A percentile compares a stretch with the other conserved stretches of the same genome.
Evolutionary conservation across 2,329 filamentous ascomycete species (phyloP).

Genomic region (Xylariaceae sp.): DNA sequence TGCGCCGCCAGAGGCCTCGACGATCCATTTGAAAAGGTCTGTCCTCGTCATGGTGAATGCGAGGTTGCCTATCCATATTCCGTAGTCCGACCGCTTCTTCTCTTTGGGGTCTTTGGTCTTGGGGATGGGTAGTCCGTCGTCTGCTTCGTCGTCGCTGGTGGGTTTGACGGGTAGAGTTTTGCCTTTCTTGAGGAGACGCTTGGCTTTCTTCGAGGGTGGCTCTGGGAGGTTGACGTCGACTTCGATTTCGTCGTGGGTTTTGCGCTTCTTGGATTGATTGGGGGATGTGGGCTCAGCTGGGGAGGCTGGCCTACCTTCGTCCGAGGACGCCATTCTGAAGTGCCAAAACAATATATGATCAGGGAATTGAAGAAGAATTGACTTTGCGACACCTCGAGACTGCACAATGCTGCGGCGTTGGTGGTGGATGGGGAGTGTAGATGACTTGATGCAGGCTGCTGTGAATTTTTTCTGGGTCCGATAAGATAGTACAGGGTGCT

Average conservation of each 20-base stretch:
- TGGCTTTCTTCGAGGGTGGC: constrained; percentile 89
- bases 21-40: constrained; percentile 76
- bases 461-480: constrained; percentile 30
- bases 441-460: constrained; percentile 4
- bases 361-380: not conserved
- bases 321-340: constrained; percentile 14
- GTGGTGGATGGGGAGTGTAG: not conserved
- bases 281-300: constrained; percentile 13
- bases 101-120: constrained; percentile 39
- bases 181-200: constrained; percentile 84
- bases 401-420: not conserved
- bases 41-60: constrained; percentile 74
- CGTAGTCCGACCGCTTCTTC: constrained; percentile 68
- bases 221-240: constrained; percentile 88
- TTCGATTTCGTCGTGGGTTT: constrained; percentile 72
- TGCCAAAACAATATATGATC: too few relatives aligned
- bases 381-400: too few relatives aligned
- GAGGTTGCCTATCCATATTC: constrained; percentile 95
- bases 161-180: constrained; percentile 52
- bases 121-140: constrained; percentile 27
- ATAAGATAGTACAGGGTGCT: constrained; percentile 25
- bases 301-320: constrained; percentile 12
- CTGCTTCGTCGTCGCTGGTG: constrained; percentile 37
- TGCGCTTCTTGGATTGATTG: constrained; percentile 62
- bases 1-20: constrained; percentile 62